A percentile compares a stretch with the other conserved stretches of the same genome.
These are phyloP conservation scores for Fusarium torreyae DNA, from an alignment of 2,329 filamentous ascomycete species.

Conservation along the genomic window DNA sequence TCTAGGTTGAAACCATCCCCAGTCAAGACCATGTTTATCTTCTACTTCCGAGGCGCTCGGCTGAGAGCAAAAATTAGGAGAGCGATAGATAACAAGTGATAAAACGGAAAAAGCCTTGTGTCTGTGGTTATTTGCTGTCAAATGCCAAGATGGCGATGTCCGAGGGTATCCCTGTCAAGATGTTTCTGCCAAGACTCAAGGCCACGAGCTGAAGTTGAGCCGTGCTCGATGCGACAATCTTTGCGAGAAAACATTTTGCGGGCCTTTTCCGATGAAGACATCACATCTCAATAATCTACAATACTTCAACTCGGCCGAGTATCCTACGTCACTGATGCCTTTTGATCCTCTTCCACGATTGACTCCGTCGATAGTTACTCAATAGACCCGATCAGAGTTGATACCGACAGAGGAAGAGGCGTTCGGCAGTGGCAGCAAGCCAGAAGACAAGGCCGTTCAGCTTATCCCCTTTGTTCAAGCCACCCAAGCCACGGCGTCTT, in stretches of 20 bases:
- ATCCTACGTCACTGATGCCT: background rate
- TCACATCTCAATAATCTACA: background rate
- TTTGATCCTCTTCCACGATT: background rate
- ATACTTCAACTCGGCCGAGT: background rate
- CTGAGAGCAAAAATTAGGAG: background rate
- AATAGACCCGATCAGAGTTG: conserved; percentile 7
- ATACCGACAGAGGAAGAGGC: conserved; percentile 9
- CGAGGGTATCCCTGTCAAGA: background rate
- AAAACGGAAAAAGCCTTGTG: background rate
- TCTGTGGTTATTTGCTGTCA: background rate
- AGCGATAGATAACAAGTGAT: background rate
- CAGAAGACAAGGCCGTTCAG: background rate
- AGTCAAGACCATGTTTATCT: conserved; percentile 15
- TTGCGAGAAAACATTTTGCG: conserved; percentile 21
- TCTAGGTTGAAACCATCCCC: conserved; percentile 15
- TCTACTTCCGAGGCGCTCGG: background rate
- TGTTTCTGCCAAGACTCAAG: background rate
- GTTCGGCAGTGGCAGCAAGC: background rate
- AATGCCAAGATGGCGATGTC: background rate
- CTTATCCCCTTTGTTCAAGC: conserved; percentile 15
- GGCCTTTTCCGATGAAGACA: background rate
- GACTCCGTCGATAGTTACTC: conserved; percentile 22
- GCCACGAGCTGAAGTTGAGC: background rate
- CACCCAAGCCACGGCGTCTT: conserved; percentile 21
- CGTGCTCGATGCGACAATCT: conserved; percentile 7